phyloP scores from a whole-genome alignment of 108 stramenopile genomes.

The Cyclotella choctawhatcheeana region DNA sequence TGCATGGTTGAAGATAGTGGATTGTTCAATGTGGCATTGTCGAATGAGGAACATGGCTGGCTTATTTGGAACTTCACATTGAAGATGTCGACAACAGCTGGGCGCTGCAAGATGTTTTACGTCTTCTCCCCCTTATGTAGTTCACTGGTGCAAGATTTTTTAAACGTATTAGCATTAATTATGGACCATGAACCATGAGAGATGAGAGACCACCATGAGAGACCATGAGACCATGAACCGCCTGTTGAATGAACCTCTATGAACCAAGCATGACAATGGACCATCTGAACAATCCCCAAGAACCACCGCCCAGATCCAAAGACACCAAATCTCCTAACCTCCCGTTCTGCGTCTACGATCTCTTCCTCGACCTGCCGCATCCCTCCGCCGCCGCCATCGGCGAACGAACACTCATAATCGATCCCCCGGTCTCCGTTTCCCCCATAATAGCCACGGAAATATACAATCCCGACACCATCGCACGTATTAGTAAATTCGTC shows the following conservation, averaged over 20 bases:
- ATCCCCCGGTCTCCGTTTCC: conserved; percentile 36
- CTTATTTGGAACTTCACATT: neutral
- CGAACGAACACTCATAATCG: conserved; percentile 26
- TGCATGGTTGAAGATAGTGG: too few species aligned
- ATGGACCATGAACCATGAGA: too few species aligned
- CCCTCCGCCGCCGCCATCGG: conserved; percentile 56
- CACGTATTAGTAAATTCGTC: conserved; percentile 64
- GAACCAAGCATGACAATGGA: neutral
- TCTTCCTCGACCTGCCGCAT: conserved; percentile 84
- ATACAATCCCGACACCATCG: conserved; percentile 41
- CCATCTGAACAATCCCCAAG: conserved; percentile 23
- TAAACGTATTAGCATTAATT: too few species aligned
- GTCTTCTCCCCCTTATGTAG: neutral
- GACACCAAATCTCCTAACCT: conserved; percentile 10
- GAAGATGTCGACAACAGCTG: neutral
- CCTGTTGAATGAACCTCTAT: neutral
- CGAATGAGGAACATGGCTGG: neutral
- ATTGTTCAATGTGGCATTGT: neutral
- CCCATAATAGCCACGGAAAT: conserved; percentile 51
- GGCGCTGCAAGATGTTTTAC: neutral
- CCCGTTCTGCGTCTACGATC: conserved; percentile 61
- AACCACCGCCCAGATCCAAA: conserved; percentile 11
- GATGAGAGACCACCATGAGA: too few species aligned
- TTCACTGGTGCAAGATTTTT: neutral
- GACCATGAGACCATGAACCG: too few species aligned